Percentiles rank a stretch among this genome's conserved stretches.
These are phyloP conservation scores for Syncephalastrum contaminatum DNA, from an alignment of 371 early-diverging fungal genomes.

Conservation along the genomic window DNA sequence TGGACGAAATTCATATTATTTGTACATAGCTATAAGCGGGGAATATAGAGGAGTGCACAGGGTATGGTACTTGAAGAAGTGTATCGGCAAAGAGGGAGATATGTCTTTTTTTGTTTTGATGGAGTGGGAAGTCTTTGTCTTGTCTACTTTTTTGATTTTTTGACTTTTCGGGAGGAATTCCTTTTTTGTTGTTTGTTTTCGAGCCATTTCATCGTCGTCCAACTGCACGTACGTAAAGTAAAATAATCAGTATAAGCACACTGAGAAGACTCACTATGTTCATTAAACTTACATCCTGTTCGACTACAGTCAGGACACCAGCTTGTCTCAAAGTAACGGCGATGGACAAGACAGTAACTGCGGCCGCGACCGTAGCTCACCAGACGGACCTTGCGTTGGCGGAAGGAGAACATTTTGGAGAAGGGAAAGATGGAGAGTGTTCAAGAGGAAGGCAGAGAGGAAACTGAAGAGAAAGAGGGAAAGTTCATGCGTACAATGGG, in stretches of 20 bases:
- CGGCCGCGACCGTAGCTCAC: conserved; percentile 34
- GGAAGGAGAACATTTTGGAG: too few species aligned
- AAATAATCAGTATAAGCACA: background rate
- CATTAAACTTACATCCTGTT: conserved; percentile 23
- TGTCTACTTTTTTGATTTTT: conserved; percentile 1
- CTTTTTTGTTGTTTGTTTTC: conserved; percentile 1
- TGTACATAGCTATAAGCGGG: too few species aligned
- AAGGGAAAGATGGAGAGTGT: too few species aligned
- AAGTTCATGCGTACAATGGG: too few species aligned
- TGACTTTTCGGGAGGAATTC: conserved; percentile 1
- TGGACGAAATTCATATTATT: too few species aligned
- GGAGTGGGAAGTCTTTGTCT: background rate
- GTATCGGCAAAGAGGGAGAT: too few species aligned
- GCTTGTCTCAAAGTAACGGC: conserved; percentile 45
- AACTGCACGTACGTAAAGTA: background rate
- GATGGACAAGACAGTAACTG: conserved; percentile 41
- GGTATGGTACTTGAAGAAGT: background rate
- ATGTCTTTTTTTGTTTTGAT: background rate
- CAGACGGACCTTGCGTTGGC: too few species aligned
- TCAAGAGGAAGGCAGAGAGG: too few species aligned
- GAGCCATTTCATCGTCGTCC: background rate
- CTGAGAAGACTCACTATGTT: background rate
- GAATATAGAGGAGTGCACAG: background rate
- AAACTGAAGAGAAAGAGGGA: too few species aligned
- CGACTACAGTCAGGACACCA: conserved; percentile 46